Evolutionary conservation across 805 yeast genomes (phyloP).

Genomic region (Novakomyces olei): DNA sequence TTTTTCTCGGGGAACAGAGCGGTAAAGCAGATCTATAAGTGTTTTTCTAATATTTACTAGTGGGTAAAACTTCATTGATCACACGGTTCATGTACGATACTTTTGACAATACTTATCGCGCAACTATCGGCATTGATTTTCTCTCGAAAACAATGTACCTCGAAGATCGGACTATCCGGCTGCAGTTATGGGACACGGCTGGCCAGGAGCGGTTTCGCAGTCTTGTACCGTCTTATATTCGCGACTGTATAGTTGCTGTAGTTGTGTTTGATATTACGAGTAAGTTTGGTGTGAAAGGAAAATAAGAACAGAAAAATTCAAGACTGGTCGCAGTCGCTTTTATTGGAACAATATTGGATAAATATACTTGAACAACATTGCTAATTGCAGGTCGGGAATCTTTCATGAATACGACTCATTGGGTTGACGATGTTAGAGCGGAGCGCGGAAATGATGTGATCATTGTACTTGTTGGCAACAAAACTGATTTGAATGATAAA

Average conservation of each 20-base stretch:
- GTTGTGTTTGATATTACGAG: constrained; percentile 85
- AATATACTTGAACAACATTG: too few relatives aligned
- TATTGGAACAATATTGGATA: too few relatives aligned
- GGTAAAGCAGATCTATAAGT: constrained; percentile 21
- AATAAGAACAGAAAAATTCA: too few relatives aligned
- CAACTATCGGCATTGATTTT: constrained; percentile 93
- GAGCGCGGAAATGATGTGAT: constrained; percentile 83
- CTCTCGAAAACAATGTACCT: constrained; percentile 84
- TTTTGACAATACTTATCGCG: constrained; percentile 86
- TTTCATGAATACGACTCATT: constrained; percentile 61
- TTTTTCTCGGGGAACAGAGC: constrained; percentile 90
- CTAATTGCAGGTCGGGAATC: constrained; percentile 31
- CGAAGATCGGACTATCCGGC: constrained; percentile 83
- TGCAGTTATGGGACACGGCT: constrained; percentile 89
- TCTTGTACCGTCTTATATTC: constrained; percentile 79
- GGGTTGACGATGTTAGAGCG: constrained; percentile 86
- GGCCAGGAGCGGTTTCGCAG: constrained; percentile 94
- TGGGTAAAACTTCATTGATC: constrained; percentile 86
- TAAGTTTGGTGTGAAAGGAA: too few relatives aligned
- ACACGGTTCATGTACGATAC: constrained; percentile 98
- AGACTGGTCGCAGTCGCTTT: too few relatives aligned
- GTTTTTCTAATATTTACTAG: constrained; percentile 16
- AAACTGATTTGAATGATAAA: constrained; percentile 62
- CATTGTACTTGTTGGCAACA: constrained; percentile 79
- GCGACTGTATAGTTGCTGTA: constrained; percentile 95